Percentiles rank a stretch among this genome's conserved stretches.
phyloP scores from a whole-genome alignment of 768 basidiomycete species.

The Melanogaster broomeanus region DNA sequence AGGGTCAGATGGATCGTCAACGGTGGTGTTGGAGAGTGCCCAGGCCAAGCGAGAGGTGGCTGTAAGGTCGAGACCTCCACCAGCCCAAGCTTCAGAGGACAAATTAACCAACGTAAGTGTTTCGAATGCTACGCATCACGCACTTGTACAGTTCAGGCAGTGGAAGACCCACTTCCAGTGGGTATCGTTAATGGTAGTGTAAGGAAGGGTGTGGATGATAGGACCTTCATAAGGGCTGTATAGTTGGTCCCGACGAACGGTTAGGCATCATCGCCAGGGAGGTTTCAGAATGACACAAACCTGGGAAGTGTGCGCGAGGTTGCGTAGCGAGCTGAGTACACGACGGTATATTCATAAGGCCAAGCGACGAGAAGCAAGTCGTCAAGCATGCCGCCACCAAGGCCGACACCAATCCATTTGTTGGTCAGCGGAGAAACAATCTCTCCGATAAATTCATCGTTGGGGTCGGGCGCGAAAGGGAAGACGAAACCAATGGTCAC shows the following conservation, averaged over 20 bases:
- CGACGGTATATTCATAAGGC: constrained; percentile 49
- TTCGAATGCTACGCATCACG: constrained; percentile 11
- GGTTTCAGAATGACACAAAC: constrained; percentile 1
- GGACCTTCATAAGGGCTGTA: constrained; percentile 36
- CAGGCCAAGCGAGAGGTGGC: constrained; percentile 47
- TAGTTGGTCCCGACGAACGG: background rate
- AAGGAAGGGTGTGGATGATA: constrained; percentile 50
- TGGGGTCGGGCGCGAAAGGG: constrained; percentile 44
- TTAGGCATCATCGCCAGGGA: background rate
- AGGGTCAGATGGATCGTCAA: constrained; percentile 52
- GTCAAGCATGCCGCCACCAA: constrained; percentile 55
- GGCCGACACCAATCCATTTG: constrained; percentile 58
- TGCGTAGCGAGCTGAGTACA: constrained; percentile 52
- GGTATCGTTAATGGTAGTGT: constrained; percentile 54
- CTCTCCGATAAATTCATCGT: constrained; percentile 63
- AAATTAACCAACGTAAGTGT: background rate
- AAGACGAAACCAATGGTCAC: constrained; percentile 51
- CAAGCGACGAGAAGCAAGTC: constrained; percentile 62
- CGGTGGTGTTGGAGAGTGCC: constrained; percentile 44
- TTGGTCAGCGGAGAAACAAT: constrained; percentile 55
- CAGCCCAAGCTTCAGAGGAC: constrained; percentile 36
- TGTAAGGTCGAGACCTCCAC: constrained; percentile 37
- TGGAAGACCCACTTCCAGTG: constrained; percentile 72
- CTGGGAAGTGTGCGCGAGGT: constrained; percentile 36
- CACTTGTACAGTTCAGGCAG: constrained; percentile 67